Conservation (phyloP, 2,329 filamentous ascomycete species). For the Sphaerulina vaccinii region DNA sequence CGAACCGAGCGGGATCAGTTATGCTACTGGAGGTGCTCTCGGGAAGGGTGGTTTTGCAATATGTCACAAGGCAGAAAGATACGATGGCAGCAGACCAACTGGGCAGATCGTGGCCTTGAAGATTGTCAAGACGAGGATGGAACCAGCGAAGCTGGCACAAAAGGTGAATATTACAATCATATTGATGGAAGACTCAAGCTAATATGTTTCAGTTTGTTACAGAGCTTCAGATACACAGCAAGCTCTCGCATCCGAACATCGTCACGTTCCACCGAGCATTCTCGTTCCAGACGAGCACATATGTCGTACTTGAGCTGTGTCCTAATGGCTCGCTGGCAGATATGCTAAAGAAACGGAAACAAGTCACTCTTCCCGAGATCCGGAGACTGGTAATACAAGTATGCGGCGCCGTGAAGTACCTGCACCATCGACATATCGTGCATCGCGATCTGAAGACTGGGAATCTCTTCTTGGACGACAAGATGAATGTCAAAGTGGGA, state of each 20-base stretch:
- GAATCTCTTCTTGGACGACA: slow-evolving; percentile 88
- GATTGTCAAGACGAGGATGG: slow-evolving; percentile 80
- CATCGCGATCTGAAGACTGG: slow-evolving; percentile 97
- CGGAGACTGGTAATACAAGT: slow-evolving; percentile 92
- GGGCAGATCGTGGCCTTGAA: slow-evolving; percentile 73
- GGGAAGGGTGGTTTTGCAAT: slow-evolving; percentile 83
- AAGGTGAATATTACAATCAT: slow-evolving; percentile 55
- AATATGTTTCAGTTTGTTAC: slow-evolving; percentile 58
- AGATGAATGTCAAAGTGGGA: slow-evolving; percentile 98
- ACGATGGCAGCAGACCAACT: slow-evolving; percentile 54
- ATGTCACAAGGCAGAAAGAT: slow-evolving; percentile 70
- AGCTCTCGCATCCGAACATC: slow-evolving; percentile 93
- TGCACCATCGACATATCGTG: slow-evolving; percentile 93
- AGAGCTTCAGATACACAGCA: slow-evolving; percentile 96
- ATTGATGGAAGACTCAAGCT: not conserved
- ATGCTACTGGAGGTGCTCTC: slow-evolving; percentile 70
- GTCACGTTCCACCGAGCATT: slow-evolving; percentile 95
- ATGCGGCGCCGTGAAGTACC: slow-evolving; percentile 94
- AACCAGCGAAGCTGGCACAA: slow-evolving; percentile 75
- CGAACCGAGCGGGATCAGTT: slow-evolving; percentile 70
- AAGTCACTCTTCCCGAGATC: slow-evolving; percentile 89
- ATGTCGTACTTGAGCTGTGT: slow-evolving; percentile 90
- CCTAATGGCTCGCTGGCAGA: slow-evolving; percentile 96
- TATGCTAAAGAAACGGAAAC: slow-evolving; percentile 90
- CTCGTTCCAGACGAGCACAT: slow-evolving; percentile 83